phyloP scores from a whole-genome alignment of 1,284 basidiomycete species.

The Rhodotorula sp. region DNA sequence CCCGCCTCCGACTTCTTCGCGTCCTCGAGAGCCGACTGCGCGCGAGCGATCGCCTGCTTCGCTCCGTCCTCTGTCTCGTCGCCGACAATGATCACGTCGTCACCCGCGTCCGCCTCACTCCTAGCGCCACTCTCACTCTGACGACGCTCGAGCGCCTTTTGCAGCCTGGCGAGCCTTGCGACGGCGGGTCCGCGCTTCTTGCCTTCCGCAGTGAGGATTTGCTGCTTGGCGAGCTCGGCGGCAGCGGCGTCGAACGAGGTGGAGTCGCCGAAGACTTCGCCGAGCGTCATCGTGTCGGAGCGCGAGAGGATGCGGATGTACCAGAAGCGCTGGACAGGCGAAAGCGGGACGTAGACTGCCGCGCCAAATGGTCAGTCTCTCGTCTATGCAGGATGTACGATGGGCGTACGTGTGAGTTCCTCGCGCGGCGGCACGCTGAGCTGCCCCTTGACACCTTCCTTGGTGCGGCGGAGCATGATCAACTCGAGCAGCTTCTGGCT shows the following conservation, averaged over 20 bases:
- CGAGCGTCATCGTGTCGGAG: slow-evolving; percentile 56
- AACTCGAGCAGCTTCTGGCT: slow-evolving; percentile 56
- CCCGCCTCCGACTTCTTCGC: neutral
- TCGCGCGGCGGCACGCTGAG: slow-evolving; percentile 59
- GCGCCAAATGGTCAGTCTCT: neutral
- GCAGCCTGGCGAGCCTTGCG: neutral
- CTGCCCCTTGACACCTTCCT: slow-evolving; percentile 54
- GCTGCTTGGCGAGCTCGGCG: slow-evolving; percentile 47
- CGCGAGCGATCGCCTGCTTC: slow-evolving; percentile 10
- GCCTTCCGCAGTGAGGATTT: neutral
- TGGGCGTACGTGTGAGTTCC: slow-evolving; percentile 57
- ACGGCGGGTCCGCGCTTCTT: neutral
- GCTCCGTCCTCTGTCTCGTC: slow-evolving; percentile 10
- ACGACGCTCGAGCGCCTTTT: neutral
- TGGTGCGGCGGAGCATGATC: slow-evolving; percentile 64
- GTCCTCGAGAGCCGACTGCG: slow-evolving; percentile 20
- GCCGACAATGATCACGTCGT: neutral
- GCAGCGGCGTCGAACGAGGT: slow-evolving; percentile 40
- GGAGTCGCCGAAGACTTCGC: slow-evolving; percentile 54
- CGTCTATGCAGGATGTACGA: neutral
- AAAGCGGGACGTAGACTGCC: slow-evolving; percentile 51
- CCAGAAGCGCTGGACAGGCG: slow-evolving; percentile 64
- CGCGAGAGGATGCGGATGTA: slow-evolving; percentile 59
- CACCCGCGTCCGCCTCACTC: neutral
- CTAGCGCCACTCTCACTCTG: neutral